Conservation (phyloP, 2,329 filamentous ascomycete genomes). For the Akanthomyces uredinophilus region DNA sequence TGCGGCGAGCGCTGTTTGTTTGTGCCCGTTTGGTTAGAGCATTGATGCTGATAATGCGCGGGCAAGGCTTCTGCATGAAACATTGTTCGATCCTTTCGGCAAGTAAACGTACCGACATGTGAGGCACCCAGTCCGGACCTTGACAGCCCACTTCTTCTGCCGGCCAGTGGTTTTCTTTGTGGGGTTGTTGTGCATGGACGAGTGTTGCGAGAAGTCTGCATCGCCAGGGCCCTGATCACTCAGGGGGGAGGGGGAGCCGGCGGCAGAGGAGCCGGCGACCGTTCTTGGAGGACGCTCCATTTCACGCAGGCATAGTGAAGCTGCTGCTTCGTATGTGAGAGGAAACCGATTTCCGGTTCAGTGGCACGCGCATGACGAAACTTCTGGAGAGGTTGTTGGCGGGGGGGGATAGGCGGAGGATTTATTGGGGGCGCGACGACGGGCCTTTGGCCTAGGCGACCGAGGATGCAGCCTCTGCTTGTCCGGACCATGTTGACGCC, state of each 20-base stretch:
- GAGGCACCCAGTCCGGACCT: background rate
- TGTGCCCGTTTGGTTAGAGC: background rate
- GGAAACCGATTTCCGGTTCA: too few species aligned
- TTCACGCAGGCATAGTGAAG: too few species aligned
- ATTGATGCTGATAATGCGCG: background rate
- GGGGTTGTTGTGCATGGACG: background rate
- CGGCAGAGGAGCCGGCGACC: too few species aligned
- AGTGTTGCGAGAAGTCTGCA: background rate
- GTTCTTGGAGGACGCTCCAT: background rate
- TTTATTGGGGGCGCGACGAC: too few species aligned
- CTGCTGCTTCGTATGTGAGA: too few species aligned
- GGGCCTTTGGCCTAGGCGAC: too few species aligned
- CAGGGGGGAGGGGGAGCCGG: background rate
- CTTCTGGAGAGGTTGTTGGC: too few species aligned
- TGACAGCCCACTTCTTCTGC: constrained; percentile 1
- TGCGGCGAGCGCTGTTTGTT: background rate
- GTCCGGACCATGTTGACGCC: too few species aligned
- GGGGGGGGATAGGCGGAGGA: too few species aligned
- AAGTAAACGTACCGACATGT: background rate
- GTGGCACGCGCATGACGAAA: too few species aligned
- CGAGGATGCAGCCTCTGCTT: too few species aligned
- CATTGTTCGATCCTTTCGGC: background rate
- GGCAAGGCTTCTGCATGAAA: background rate
- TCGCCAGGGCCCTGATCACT: background rate
- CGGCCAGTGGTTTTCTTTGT: background rate